Conservation (phyloP, 768 basidiomycete species). For the Phaffia tasmanica region DNA sequence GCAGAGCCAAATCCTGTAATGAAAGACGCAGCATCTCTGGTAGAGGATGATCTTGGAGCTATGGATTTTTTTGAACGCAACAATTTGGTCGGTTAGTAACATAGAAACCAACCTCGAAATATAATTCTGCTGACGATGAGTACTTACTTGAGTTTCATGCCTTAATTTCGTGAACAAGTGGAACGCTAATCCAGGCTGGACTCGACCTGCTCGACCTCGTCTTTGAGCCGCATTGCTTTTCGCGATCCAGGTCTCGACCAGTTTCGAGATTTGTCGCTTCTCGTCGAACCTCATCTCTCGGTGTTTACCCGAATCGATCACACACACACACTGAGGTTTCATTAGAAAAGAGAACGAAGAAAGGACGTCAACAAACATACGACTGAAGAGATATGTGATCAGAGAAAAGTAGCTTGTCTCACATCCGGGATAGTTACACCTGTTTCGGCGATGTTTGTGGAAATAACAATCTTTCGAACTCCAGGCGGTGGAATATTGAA, state of each 20-base stretch:
- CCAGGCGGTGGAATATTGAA: slow-evolving; percentile 76
- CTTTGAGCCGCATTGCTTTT: slow-evolving; percentile 77
- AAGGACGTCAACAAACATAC: no score
- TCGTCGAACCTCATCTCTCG: slow-evolving; percentile 97
- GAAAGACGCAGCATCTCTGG: slow-evolving; percentile 94
- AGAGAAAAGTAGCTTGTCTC: slow-evolving; percentile 33
- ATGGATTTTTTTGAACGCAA: slow-evolving; percentile 2
- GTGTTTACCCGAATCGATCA: slow-evolving; percentile 88
- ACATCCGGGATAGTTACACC: slow-evolving; percentile 98
- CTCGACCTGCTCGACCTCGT: slow-evolving; percentile 63
- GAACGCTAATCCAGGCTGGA: slow-evolving; percentile 78
- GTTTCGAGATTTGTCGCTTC: slow-evolving; percentile 83
- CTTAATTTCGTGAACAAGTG: slow-evolving; percentile 85
- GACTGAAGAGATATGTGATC: no score
- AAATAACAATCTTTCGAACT: slow-evolving; percentile 84
- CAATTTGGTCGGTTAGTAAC: background rate
- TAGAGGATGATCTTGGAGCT: slow-evolving; percentile 81
- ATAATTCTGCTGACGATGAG: slow-evolving; percentile 1
- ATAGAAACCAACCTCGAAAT: background rate
- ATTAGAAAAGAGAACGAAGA: no score
- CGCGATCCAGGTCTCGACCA: slow-evolving; percentile 84
- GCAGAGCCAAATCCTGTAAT: slow-evolving; percentile 76
- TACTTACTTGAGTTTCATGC: slow-evolving; percentile 64
- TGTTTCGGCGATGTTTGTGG: slow-evolving; percentile 82
- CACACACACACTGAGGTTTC: slow-evolving; percentile 46